Evolutionary conservation across 2,329 filamentous ascomycete genomes (phyloP), one percentile per base, ranked within the genome.

Genomic region (Raffaelea arxii): DNA sequence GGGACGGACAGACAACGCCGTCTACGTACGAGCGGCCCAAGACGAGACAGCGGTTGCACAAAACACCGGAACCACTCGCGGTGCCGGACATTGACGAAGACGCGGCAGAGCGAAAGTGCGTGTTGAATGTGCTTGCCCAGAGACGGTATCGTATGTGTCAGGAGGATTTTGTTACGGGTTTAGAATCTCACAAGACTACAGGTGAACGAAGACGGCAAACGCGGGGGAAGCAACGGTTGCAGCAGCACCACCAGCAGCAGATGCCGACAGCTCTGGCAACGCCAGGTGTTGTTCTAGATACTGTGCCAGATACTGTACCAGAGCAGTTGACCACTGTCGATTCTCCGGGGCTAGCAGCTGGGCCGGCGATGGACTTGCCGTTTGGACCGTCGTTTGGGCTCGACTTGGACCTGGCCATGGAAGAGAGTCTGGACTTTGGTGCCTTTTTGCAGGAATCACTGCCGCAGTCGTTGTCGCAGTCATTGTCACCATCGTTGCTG

Each of bases 61-160:
- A 71, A 53, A 49, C 65, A 18, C 62, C 66, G 3, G 60, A 65
- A 5, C n/a, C 56, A 3, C 56, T 75, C 6, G 59, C 61, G 1
- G 64, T 75, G 6, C 72, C 72, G 5, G 56, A 71, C 42, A 71
- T 74, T 18, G 67, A 72, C 5, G 62, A 75, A 21, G 65, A 77
- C 58, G 69, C 73, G 2, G 61, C 66, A 3, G 73, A 77, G 57
- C 63, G 74, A 21, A 78, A 77, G 56, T 63, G 74, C 11, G 63
- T 75, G 1, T 51, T 77, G 21, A 77, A 76, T 46, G 69, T 77
- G 10, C 57, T 78, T 30, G 73, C 74, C 1, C 74, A 77, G 50
- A 65, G 74, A 40, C 63, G 74, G 61, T 78, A 77, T 46, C 62
- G 72, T 73, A 53, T 53, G 61, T 16, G 9, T 6, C 5, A 11